Base-by-base conservation (phyloP, 2,329 filamentous ascomycete species). In the Ascochyta clinopodiicola region DNA sequence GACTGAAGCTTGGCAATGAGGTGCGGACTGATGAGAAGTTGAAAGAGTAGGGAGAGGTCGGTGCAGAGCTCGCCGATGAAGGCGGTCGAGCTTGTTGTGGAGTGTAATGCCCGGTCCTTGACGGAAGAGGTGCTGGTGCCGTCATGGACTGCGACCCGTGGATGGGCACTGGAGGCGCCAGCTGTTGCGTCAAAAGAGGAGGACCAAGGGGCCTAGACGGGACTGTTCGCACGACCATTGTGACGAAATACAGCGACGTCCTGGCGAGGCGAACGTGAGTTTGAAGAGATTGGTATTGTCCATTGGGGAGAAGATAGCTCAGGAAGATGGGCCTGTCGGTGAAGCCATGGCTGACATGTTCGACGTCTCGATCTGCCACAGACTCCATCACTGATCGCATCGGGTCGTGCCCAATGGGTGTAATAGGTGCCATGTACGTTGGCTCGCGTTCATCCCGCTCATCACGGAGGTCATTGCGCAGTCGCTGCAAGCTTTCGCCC, bases 351-450 rank as follows among this genome's bases (percentile, higher is more conserved):
- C 77, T 80, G 38, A 79, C 72, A 36, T 72, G 70, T 19, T 80
- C 79, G 13, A 79, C 71, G 48, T 82, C 78, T 4, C 67, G 68
- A 37, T 80, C 77, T 3, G 65, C 61, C 8, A 81, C 67, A 22
- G 70, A 68, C 15, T 76, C 70, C 40, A 82, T 67, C 12, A 79
- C 71, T 5, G 64, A 52, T 19, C 73, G 72, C 42, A 81, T 66
- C 10, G 77, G 76, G 60, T 81, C 78, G 35, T 79, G 73, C 31
- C 74, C 73, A 4, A 77, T 66, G 10, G 73, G 72, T 15, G 75
- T 76, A 22, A 83, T 83, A 5, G 81, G 80, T 22, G 81, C 77
- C 67, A 82, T 77, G 59, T 80, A 82, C 25, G 79, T 68, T 13
- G 81, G 80, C 51, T 83, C 80, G 34, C 78, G 75, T 27, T 73